Base-by-base conservation (phyloP, 768 basidiomycete species). In the Macrocybe gigantea region DNA sequence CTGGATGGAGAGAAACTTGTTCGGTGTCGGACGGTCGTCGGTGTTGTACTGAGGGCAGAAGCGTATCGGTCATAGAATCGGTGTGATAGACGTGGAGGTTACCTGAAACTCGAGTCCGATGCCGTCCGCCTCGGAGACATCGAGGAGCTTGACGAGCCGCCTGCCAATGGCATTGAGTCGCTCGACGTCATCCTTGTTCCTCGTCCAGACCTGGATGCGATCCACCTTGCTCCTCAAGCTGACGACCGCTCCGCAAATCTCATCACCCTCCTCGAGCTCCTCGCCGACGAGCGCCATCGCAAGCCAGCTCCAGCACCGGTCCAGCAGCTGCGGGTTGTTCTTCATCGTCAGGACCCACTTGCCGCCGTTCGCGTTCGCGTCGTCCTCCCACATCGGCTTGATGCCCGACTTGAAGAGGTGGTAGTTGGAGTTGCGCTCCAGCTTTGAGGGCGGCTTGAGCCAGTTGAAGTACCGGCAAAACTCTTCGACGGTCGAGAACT, bases 351-450 rank as follows among this genome's bases (percentile, higher is more conserved):
- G 65, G 13, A 93, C 91, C 93, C 93, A 96, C 69, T 93, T 94
- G 33, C 93, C 93, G 13, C 93, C 93, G 45, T 85, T 78, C 22
- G 88, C 87, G 59, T 96, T 96, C 46, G 91, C 88, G 31, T 80
- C 79, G 63, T 95, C 93, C 69, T 95, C 93, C 93, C 93, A 96
- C 93, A 96, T 95, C 10, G 91, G 91, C 61, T 92, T 91, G 72
- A 93, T 93, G 12, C 89, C 89, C 14, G 81, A 75, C 69, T 95
- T 95, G 80, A 97, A 96, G 47, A 97, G 76, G 61, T 97, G 93
- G 58, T 95, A 93, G 68, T 96, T 97, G 40, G 87, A 86, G 67
- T 91, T 92, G 58, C 83, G 83, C 57, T 93, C 88, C 33, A 95
- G 79, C 58, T 82, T 80, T 33, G 89, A 91, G 8, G 93, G 93